Evolutionary conservation across 164 flowering plant genomes (phyloP), one percentile per base, ranked within the genome.

Genomic region (Vitis rotundifolia): DNA sequence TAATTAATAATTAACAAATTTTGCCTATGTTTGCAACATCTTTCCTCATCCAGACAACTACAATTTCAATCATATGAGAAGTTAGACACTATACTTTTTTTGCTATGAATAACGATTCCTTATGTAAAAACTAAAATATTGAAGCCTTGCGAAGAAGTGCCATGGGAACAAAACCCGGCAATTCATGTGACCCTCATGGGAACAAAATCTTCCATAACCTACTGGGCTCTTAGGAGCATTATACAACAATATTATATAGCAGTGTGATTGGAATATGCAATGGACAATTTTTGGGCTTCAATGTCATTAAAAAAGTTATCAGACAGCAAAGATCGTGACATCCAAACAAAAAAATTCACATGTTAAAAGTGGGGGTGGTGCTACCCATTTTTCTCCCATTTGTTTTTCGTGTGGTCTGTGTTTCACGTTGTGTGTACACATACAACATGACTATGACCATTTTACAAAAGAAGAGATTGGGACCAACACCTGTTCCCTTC

Each of bases 401-500:
- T 55, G 31, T 54, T 50, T 53, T 15, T 16, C 12, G 51, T 63
- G 37, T 13, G 9, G 9, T 7, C 10, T 7, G 26, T 5, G 19
- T 57, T 16, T 16, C 19, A 22, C 14, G 56, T 6, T 53, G 8
- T 29, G 64, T 61, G 64, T 14, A 44, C 18, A 3, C 37, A 2
- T 49, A 13, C 63, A 22, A 14, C 51, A 9, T 7, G 28, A 16
- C 29, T 44, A 22, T 54, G 52, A 69, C 70, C 63, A 70, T 64
- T 67, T 59, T 31, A 49, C 59, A 76, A 67, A 64, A 68, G 61
- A 13, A 22, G 9, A 19, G 22, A 49, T 57, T 58, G 77, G 80
- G 80, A 28, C 77, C 75, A 61, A 58, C 7, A 58, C 22, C 49
- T 69, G 64, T 18, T 61, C 63, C 57, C 71, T 49, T 61, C 53